Conservation (phyloP, 371 early-diverging fungal species). For the Mucor lusitanicus region DNA sequence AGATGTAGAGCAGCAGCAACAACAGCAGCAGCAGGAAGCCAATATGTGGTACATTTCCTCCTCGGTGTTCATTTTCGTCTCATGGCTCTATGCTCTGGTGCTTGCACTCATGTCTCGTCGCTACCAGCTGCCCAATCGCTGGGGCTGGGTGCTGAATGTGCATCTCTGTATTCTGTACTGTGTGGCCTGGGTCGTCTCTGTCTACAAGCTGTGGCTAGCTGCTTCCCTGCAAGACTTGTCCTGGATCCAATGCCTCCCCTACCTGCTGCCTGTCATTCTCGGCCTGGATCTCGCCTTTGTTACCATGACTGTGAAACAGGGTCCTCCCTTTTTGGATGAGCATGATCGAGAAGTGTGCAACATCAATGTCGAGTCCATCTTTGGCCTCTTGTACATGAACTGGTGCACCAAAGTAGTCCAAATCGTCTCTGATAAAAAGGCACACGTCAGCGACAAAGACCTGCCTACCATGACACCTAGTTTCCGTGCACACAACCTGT, state of each 20-base stretch:
- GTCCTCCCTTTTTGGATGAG: constrained; percentile 17
- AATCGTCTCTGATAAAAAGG: not conserved
- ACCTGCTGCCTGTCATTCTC: not conserved
- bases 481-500: constrained; percentile 24
- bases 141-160: constrained; percentile 29
- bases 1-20: not conserved
- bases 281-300: constrained; percentile 15
- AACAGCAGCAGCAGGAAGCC: not conserved
- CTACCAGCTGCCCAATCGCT: constrained; percentile 21
- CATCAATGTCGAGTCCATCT: constrained; percentile 20
- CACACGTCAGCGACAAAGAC: constrained; percentile 10
- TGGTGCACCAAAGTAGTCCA: constrained; percentile 22
- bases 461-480: constrained; percentile 16
- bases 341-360: constrained; percentile 17
- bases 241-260: constrained; percentile 4
- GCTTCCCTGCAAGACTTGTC: not conserved
- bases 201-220: constrained; percentile 1
- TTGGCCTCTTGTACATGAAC: constrained; percentile 15
- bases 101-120: constrained; percentile 12
- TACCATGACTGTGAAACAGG: constrained; percentile 16
- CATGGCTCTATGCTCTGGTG: constrained; percentile 24
- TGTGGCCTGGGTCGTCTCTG: not conserved
- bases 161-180: constrained; percentile 22
- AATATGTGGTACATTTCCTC: not conserved
- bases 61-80: not conserved